Percentiles rank a stretch among this genome's conserved stretches.
phyloP scores from a whole-genome alignment of 2,329 filamentous ascomycete species.

The Penicillium glabrum region DNA sequence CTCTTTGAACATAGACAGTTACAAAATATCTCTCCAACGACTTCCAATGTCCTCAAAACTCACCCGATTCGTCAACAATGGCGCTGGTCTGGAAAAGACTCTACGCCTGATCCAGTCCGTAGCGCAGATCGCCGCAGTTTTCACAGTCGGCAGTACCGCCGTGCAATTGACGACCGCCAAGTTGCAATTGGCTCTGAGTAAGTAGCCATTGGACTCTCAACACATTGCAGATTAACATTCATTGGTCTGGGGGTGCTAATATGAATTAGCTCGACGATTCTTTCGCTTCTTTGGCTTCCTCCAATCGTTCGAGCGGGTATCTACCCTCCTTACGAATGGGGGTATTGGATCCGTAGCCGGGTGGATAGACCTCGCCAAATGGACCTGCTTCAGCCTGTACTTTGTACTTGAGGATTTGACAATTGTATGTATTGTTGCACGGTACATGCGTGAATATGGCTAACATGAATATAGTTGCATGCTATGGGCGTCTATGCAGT shows the following conservation, averaged over 20 bases:
- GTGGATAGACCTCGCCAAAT: slow-evolving; percentile 56
- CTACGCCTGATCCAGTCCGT: slow-evolving; percentile 41
- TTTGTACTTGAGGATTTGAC: slow-evolving; percentile 66
- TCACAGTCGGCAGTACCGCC: slow-evolving; percentile 29
- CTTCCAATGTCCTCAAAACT: slow-evolving; percentile 26
- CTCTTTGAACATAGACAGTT: not conserved
- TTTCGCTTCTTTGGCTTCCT: slow-evolving; percentile 70
- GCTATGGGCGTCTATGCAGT: slow-evolving; percentile 53
- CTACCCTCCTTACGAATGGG: slow-evolving; percentile 38
- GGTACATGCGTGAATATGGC: not conserved
- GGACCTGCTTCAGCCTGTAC: slow-evolving; percentile 65
- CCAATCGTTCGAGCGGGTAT: slow-evolving; percentile 57
- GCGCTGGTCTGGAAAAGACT: slow-evolving; percentile 39
- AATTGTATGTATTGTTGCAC: slow-evolving; percentile 51
- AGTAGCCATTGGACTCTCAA: slow-evolving; percentile 7
- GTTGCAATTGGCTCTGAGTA: slow-evolving; percentile 46
- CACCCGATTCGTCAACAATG: slow-evolving; percentile 32
- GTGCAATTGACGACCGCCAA: slow-evolving; percentile 39
- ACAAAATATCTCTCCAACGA: not conserved
- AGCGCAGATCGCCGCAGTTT: slow-evolving; percentile 32
- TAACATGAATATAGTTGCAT: slow-evolving; percentile 31
- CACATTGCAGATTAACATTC: not conserved
- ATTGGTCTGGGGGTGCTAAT: not conserved
- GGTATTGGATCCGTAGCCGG: slow-evolving; percentile 23
- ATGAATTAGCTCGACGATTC: slow-evolving; percentile 54